Conservation (phyloP, 2,329 filamentous ascomycete genomes). For the Ophiostoma piceae region DNA sequence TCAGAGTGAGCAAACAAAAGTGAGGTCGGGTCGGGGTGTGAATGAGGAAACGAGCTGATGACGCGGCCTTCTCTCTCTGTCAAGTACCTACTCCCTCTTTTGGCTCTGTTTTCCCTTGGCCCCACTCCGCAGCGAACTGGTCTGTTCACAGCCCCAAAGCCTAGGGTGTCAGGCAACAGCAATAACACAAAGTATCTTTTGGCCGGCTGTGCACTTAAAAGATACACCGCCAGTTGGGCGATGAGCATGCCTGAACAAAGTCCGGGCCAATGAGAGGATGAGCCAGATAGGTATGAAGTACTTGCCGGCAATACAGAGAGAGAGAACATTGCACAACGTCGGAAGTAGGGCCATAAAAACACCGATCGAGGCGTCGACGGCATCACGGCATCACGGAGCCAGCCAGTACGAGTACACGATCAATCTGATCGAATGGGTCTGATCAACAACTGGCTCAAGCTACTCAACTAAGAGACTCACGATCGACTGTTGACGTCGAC, state of each 20-base stretch:
- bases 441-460: neutral
- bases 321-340: neutral
- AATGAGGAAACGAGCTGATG: slow-evolving; percentile 23
- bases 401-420: too few species aligned
- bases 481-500: neutral
- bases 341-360: neutral
- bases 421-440: neutral
- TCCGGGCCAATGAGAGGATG: neutral
- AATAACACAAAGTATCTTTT: slow-evolving; percentile 15
- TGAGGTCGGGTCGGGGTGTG: neutral
- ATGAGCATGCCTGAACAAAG: neutral
- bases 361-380: neutral
- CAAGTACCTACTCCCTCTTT: neutral
- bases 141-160: slow-evolving; percentile 22
- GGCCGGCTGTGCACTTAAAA: neutral
- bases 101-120: slow-evolving; percentile 12
- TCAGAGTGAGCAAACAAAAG: neutral
- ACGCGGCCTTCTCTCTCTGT: slow-evolving; percentile 18
- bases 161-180: slow-evolving; percentile 17
- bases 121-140: slow-evolving; percentile 13
- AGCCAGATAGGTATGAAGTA: neutral
- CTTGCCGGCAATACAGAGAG: too few species aligned
- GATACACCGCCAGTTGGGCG: slow-evolving; percentile 13
- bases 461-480: neutral
- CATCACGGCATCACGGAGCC: neutral